Conservation (phyloP, 352 stramenopile species). For the Phytophthora kernoviae region DNA sequence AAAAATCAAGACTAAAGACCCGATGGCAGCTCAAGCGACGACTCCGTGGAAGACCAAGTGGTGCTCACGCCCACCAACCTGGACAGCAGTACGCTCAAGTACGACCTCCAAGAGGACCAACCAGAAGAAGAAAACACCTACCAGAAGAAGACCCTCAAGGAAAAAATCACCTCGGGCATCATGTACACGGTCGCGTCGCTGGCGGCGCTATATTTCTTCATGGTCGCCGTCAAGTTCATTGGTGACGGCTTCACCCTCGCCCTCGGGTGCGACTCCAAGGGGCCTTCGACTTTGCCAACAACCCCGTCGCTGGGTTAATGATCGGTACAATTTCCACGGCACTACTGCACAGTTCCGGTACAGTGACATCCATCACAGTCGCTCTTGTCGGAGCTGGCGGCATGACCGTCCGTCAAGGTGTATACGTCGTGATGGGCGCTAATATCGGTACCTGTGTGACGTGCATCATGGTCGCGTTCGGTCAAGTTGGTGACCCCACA, state of each 20-base stretch:
- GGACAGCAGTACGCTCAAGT: not conserved
- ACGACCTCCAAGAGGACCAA: not conserved
- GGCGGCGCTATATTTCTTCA: not conserved
- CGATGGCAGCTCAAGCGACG: not conserved
- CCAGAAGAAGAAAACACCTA: not conserved
- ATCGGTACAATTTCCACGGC: not conserved
- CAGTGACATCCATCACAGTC: not conserved
- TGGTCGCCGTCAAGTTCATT: constrained; percentile 1
- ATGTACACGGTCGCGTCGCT: not conserved
- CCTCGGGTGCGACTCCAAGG: not conserved
- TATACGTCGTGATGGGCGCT: not conserved
- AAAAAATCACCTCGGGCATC: not conserved
- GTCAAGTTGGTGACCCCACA: constrained; percentile 46
- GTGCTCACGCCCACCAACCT: not conserved
- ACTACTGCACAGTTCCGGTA: not conserved
- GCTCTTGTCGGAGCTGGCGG: not conserved
- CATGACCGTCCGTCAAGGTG: not conserved
- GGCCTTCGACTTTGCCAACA: constrained; percentile 2
- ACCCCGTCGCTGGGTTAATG: not conserved
- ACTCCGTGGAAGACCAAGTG: not conserved
- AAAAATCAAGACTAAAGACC: not conserved
- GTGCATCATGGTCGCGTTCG: constrained; percentile 2
- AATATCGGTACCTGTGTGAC: constrained; percentile 1
- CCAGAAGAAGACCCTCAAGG: not conserved
- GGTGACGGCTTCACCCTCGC: constrained; percentile 1